phyloP scores from a whole-genome alignment of 2,329 filamentous ascomycete genomes.

The Claviceps sp. region DNA sequence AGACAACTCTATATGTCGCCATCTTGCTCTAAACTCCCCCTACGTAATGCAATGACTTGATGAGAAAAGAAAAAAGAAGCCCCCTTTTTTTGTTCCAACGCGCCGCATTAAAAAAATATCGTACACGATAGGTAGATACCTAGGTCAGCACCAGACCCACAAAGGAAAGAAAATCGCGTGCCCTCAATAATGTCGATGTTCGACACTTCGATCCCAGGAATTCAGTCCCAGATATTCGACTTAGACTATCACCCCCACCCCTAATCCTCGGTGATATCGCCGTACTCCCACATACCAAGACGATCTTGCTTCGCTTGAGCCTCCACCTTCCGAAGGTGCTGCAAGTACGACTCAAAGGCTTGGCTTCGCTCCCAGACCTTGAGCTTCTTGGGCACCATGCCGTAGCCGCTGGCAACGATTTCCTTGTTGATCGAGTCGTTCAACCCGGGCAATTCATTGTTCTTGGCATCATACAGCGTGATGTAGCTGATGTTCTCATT shows the following conservation, averaged over 20 bases:
- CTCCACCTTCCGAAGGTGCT: conserved; percentile 60
- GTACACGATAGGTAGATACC: neutral
- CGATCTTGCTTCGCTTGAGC: conserved; percentile 66
- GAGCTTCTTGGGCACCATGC: conserved; percentile 84
- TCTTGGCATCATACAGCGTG: conserved; percentile 72
- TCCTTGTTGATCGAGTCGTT: conserved; percentile 84
- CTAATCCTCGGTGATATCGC: conserved; percentile 84
- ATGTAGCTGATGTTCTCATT: conserved; percentile 76
- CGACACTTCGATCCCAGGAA: too few relatives aligned
- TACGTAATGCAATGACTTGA: neutral
- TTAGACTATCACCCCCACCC: neutral
- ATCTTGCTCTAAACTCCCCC: neutral
- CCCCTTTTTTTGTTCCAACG: neutral
- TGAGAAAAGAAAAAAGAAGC: neutral
- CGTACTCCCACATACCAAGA: conserved; percentile 95
- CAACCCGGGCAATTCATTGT: conserved; percentile 38
- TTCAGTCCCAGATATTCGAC: too few relatives aligned
- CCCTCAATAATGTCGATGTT: too few relatives aligned
- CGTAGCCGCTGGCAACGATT: conserved; percentile 68
- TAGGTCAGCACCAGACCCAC: neutral
- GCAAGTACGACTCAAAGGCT: conserved; percentile 57
- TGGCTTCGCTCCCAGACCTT: conserved; percentile 74
- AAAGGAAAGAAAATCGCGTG: neutral
- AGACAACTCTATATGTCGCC: neutral
- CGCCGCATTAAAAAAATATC: neutral